Evolutionary conservation across 176 grass and related monocot species (phyloP).

Genomic region (Puccinellia tenuiflora): DNA sequence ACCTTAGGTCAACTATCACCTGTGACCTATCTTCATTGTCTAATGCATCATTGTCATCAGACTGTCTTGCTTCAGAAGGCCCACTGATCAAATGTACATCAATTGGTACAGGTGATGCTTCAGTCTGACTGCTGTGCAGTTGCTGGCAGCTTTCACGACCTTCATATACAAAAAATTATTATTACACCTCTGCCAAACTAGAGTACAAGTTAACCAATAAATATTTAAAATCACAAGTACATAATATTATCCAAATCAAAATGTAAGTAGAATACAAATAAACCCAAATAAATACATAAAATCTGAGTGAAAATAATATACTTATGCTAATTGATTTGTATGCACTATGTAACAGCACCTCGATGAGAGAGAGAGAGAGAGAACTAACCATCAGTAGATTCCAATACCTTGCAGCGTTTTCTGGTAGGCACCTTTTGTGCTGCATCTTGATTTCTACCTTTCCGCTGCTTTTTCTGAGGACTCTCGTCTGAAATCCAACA

Average conservation of each 20-base stretch:
- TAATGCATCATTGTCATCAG: slow-evolving; percentile 23
- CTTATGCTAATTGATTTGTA: neutral
- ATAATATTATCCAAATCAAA: neutral
- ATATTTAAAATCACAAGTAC: slow-evolving; percentile 8
- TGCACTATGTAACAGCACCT: neutral
- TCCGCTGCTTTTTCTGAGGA: slow-evolving; percentile 55
- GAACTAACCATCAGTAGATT: slow-evolving; percentile 42
- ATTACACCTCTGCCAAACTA: neutral
- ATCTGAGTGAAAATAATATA: neutral
- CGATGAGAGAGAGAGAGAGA: neutral
- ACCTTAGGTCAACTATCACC: slow-evolving; percentile 47
- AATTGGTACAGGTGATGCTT: slow-evolving; percentile 11
- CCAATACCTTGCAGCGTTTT: slow-evolving; percentile 49
- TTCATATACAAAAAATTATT: slow-evolving; percentile 17
- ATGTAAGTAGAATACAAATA: neutral
- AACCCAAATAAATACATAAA: neutral
- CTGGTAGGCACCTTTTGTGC: slow-evolving; percentile 35
- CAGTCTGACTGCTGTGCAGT: slow-evolving; percentile 12
- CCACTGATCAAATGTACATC: slow-evolving; percentile 25
- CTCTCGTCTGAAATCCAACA: slow-evolving; percentile 46
- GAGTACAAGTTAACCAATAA: neutral
- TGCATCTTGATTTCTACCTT: slow-evolving; percentile 39
- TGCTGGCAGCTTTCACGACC: slow-evolving; percentile 29
- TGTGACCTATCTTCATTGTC: slow-evolving; percentile 32
- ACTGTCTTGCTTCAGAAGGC: slow-evolving; percentile 23